These are phyloP conservation scores for Yamadazyma pseudoaaseri DNA, from an alignment of 1,139 yeast genomes.

Conservation along the genomic window DNA sequence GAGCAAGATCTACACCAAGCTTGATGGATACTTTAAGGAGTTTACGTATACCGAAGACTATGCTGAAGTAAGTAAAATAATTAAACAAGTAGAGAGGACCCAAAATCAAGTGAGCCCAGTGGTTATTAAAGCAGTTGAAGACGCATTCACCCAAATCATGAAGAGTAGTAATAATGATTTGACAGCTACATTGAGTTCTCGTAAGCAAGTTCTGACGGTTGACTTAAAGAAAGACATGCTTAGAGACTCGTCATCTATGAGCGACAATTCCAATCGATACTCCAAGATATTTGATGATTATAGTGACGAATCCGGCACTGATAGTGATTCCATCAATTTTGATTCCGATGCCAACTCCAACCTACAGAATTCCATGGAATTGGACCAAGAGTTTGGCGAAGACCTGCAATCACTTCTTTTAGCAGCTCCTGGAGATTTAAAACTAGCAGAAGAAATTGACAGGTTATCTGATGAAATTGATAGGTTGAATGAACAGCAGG, in stretches of 20 bases:
- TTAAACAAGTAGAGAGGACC: background rate
- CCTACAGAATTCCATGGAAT: slow-evolving; percentile 13
- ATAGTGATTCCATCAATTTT: slow-evolving; percentile 27
- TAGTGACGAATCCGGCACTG: slow-evolving; percentile 34
- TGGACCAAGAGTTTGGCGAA: slow-evolving; percentile 8
- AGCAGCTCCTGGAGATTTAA: slow-evolving; percentile 71
- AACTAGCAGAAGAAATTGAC: slow-evolving; percentile 65
- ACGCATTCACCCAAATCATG: slow-evolving; percentile 67
- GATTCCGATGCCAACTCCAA: slow-evolving; percentile 18
- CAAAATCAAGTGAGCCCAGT: slow-evolving; percentile 29
- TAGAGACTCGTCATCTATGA: slow-evolving; percentile 31
- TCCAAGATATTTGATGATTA: slow-evolving; percentile 37
- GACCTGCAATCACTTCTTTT: slow-evolving; percentile 29
- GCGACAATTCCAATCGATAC: slow-evolving; percentile 21
- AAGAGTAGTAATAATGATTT: slow-evolving; percentile 18
- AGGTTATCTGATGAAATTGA: slow-evolving; percentile 58
- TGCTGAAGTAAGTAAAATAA: slow-evolving; percentile 6
- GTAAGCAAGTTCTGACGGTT: slow-evolving; percentile 12
- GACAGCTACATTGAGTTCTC: slow-evolving; percentile 16
- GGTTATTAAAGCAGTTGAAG: slow-evolving; percentile 66
- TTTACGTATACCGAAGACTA: slow-evolving; percentile 12
- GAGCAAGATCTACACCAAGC: slow-evolving; percentile 40
- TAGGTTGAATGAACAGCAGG: slow-evolving; percentile 58
- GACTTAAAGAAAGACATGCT: slow-evolving; percentile 28
- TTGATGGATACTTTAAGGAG: slow-evolving; percentile 24